Evolutionary conservation across 768 basidiomycete genomes (phyloP).

Genomic region (Tylopilus plumbeoviolaceoides): DNA sequence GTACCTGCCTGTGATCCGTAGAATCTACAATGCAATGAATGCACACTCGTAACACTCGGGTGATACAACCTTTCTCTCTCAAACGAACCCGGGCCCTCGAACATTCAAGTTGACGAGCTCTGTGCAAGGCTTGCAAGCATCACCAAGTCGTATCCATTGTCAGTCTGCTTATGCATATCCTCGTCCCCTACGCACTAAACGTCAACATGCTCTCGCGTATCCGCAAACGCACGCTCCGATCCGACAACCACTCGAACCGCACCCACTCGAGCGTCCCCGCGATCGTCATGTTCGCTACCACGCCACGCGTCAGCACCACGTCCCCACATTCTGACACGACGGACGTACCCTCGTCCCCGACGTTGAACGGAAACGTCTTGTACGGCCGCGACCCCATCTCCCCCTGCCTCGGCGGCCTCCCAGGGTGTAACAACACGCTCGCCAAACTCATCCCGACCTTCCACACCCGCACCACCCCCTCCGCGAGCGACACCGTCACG

Average conservation of each 20-base stretch:
- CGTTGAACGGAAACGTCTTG: conserved; percentile 82
- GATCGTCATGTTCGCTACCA: conserved; percentile 48
- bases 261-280: conserved; percentile 70
- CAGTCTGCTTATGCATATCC: background rate
- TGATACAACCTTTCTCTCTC: no score
- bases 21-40: no score
- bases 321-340: no score
- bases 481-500: conserved; percentile 83
- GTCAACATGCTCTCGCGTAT: conserved; percentile 82
- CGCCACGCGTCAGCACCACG: background rate
- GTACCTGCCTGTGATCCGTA: no score
- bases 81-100: no score
- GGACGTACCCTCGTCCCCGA: conserved; percentile 74
- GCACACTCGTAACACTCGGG: no score
- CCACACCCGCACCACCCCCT: conserved; percentile 86
- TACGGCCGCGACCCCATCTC: conserved; percentile 78
- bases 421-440: conserved; percentile 80
- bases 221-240: conserved; percentile 76
- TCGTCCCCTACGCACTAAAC: conserved; percentile 88
- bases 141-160: no score
- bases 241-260: conserved; percentile 79
- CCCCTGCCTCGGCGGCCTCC: conserved; percentile 89
- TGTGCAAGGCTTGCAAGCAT: no score
- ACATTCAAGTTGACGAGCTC: no score
- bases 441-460: conserved; percentile 89